These are phyloP conservation scores for Kalanchoe fedtschenkoi DNA, from an alignment of 164 flowering plant genomes.

Conservation along the genomic window DNA sequence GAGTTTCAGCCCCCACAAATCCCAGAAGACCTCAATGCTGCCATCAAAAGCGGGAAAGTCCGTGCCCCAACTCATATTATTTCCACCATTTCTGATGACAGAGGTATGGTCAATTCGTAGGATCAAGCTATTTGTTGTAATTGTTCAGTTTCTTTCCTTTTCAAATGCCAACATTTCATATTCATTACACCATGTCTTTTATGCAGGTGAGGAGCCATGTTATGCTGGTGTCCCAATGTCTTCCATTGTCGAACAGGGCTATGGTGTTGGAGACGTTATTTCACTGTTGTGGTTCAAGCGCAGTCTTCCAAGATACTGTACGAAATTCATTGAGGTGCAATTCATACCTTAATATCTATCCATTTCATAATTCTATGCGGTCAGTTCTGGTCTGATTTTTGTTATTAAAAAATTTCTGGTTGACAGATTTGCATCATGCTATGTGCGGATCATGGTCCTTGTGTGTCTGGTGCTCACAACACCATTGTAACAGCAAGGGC, in stretches of 20 bases:
- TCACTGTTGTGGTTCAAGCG: conserved; percentile 95
- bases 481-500: conserved; percentile 98
- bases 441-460: conserved; percentile 99
- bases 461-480: conserved; percentile 99
- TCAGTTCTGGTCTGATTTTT: background rate
- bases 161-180: background rate
- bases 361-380: no score
- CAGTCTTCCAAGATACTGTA: conserved; percentile 90
- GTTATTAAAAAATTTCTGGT: background rate
- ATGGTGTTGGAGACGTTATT: conserved; percentile 90
- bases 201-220: conserved; percentile 81
- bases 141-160: background rate
- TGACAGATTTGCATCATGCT: conserved; percentile 89
- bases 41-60: conserved; percentile 96
- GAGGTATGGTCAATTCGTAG: conserved; percentile 40
- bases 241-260: conserved; percentile 76
- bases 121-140: background rate
- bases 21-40: conserved; percentile 88
- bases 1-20: conserved; percentile 87
- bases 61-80: conserved; percentile 97
- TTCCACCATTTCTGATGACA: conserved; percentile 95
- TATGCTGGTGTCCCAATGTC: conserved; percentile 98
- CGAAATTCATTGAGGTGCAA: conserved; percentile 74
- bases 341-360: background rate
- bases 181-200: background rate